Conservation (phyloP, 495 filamentous ascomycete species). For the Penicillium desertorum region DNA sequence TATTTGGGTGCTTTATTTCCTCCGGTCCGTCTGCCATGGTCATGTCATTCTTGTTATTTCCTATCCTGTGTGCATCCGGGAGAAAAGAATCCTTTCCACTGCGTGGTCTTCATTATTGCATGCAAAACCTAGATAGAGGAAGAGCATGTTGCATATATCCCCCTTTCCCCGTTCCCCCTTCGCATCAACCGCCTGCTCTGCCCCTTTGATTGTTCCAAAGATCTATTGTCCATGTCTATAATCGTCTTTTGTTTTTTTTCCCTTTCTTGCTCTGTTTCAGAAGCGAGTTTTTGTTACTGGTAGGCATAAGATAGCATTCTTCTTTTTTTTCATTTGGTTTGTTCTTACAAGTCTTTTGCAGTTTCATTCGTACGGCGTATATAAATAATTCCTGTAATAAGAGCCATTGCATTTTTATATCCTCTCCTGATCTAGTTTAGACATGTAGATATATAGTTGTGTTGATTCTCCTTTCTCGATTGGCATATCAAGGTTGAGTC, state of each 20-base stretch:
- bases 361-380: slow-evolving; percentile 11
- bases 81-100: slow-evolving; percentile 17
- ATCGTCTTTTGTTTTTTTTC: slow-evolving; percentile 22
- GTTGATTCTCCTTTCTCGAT: too few relatives aligned
- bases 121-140: slow-evolving; percentile 11
- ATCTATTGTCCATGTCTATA: slow-evolving; percentile 37
- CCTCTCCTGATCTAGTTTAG: neutral
- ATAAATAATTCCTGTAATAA: slow-evolving; percentile 14
- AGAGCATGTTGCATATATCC: slow-evolving; percentile 34
- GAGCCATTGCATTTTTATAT: slow-evolving; percentile 1
- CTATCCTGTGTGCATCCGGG: slow-evolving; percentile 5
- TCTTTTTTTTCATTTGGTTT: slow-evolving; percentile 13
- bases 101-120: slow-evolving; percentile 12
- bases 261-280: slow-evolving; percentile 32
- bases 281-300: slow-evolving; percentile 30
- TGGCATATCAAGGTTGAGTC: too few relatives aligned
- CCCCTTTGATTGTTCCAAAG: slow-evolving; percentile 22
- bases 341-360: neutral
- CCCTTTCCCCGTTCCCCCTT: slow-evolving; percentile 17
- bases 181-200: slow-evolving; percentile 6
- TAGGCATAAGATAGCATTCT: slow-evolving; percentile 40
- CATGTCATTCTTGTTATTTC: slow-evolving; percentile 11
- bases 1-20: slow-evolving; percentile 12
- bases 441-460: neutral
- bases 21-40: slow-evolving; percentile 9